Evolutionary conservation across 1,284 basidiomycete genomes (phyloP).

Genomic region (Sparassis latifolia): DNA sequence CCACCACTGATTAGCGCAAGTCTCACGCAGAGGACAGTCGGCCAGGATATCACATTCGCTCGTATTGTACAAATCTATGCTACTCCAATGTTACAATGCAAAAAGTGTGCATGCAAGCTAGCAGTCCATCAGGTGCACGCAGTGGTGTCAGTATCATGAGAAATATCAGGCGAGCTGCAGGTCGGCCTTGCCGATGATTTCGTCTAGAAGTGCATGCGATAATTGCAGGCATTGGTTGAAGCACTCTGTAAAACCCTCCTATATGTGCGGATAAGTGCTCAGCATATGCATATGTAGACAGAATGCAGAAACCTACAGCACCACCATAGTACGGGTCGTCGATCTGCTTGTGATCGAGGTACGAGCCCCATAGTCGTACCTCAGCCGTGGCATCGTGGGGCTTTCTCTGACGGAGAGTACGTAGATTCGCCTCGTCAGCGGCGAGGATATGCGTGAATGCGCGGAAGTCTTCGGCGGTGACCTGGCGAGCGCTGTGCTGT

Average conservation of each 20-base stretch:
- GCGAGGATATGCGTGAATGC: constrained; percentile 68
- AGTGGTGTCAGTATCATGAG: no score
- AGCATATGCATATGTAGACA: background rate
- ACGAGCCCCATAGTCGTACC: constrained; percentile 71
- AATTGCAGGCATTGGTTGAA: constrained; percentile 59
- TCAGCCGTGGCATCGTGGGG: constrained; percentile 51
- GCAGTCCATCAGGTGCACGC: no score
- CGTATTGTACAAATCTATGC: no score
- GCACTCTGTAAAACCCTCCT: constrained; percentile 54
- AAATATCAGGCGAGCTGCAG: no score
- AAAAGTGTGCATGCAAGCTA: no score
- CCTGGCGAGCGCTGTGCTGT: constrained; percentile 52
- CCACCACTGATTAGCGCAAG: constrained; percentile 37
- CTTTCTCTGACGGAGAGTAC: constrained; percentile 46
- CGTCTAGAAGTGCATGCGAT: constrained; percentile 71
- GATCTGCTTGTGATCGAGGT: constrained; percentile 57
- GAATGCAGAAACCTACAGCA: constrained; percentile 34
- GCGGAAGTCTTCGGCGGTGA: constrained; percentile 51
- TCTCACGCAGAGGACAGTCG: no score
- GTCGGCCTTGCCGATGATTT: constrained; percentile 32
- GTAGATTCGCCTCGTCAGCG: constrained; percentile 61
- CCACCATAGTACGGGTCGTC: constrained; percentile 74
- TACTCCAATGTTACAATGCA: no score
- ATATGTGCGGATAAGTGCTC: background rate
- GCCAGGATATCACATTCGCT: no score